Conservation (phyloP, 2,329 filamentous ascomycete species). For the Talaromyces atroroseus region DNA sequence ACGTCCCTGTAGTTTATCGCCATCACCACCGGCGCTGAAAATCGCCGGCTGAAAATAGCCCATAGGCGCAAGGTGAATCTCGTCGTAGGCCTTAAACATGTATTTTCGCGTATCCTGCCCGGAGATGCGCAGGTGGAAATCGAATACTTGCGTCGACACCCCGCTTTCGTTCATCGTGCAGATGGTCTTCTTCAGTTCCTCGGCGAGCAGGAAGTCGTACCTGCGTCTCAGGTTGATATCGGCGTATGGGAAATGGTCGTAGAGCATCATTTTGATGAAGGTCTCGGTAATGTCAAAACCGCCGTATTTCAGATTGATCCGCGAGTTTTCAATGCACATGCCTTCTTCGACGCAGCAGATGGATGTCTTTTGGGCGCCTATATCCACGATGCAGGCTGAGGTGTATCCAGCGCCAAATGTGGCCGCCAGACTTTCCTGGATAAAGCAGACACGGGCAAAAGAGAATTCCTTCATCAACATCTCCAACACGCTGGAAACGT, state of each 20-base stretch:
- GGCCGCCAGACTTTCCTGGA: slow-evolving; percentile 91
- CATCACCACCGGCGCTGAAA: slow-evolving; percentile 71
- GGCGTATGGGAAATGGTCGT: slow-evolving; percentile 89
- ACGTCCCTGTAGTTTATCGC: slow-evolving; percentile 69
- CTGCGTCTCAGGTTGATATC: slow-evolving; percentile 87
- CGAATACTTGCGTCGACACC: slow-evolving; percentile 79
- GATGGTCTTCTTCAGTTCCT: slow-evolving; percentile 90
- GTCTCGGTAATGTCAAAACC: slow-evolving; percentile 89
- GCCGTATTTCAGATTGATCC: slow-evolving; percentile 90
- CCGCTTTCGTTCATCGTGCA: slow-evolving; percentile 88
- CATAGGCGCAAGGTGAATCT: slow-evolving; percentile 89
- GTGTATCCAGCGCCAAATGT: slow-evolving; percentile 95
- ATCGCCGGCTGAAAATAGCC: slow-evolving; percentile 86
- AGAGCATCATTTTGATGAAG: slow-evolving; percentile 97
- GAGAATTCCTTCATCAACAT: slow-evolving; percentile 85
- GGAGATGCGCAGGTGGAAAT: slow-evolving; percentile 84
- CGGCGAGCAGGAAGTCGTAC: slow-evolving; percentile 88
- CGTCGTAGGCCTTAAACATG: slow-evolving; percentile 94
- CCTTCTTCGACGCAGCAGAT: slow-evolving; percentile 96
- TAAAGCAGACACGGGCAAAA: slow-evolving; percentile 83
- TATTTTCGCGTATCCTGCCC: slow-evolving; percentile 90
- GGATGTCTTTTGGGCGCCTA: slow-evolving; percentile 95
- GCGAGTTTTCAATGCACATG: slow-evolving; percentile 87
- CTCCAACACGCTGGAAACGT: slow-evolving; percentile 77
- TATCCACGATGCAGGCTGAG: slow-evolving; percentile 88